Evolutionary conservation across 345 rosid genomes (phyloP), one percentile per base, ranked within the genome.

Genomic region (Camelina sativa): DNA sequence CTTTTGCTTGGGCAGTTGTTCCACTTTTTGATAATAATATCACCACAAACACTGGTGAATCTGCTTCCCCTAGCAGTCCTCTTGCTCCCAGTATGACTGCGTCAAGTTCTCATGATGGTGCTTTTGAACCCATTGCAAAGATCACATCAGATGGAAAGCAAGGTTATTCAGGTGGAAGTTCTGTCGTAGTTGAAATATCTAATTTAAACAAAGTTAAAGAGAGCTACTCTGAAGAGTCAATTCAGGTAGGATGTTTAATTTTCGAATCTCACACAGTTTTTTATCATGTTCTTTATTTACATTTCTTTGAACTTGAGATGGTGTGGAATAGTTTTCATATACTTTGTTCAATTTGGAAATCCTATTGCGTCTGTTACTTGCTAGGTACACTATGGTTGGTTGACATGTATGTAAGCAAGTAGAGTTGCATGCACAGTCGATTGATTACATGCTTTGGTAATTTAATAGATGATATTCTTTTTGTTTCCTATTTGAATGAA

Each of bases 51-150:
- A 84, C 87, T 65, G 92, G 88, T 68, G 99, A 93, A 48, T 81
- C 96, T 81, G 87, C 96, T 85, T 95, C 99, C 62, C 99, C 97
- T 58, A 92, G 99, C 80, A 95, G 97, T 80, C 97, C 97, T 65
- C 97, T 95, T 76, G 87, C 97, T 76, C 83, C 91, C 69, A 89
- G 96, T 77, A 81, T 89, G 82, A 90, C 96, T 72, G 93, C 91
- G 50, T 87, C 97, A 71, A 86, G 86, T 85, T 86, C 93, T 64
- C 97, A 90, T 58, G 97, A 95, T 30, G 91, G 89, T 55, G 85
- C 71, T 28, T 84, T 84, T 80, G 98, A 95, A 79, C 90, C 97
- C 72, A 74, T 75, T 75, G 85, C 97, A 63, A 95, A 92, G 83
- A 88, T 95, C 75, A 87, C 97, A 44, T 82, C 91, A 73, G 97